Evolutionary conservation across 495 filamentous ascomycete genomes (phyloP).

Genomic region (Cudoniella acicularis): DNA sequence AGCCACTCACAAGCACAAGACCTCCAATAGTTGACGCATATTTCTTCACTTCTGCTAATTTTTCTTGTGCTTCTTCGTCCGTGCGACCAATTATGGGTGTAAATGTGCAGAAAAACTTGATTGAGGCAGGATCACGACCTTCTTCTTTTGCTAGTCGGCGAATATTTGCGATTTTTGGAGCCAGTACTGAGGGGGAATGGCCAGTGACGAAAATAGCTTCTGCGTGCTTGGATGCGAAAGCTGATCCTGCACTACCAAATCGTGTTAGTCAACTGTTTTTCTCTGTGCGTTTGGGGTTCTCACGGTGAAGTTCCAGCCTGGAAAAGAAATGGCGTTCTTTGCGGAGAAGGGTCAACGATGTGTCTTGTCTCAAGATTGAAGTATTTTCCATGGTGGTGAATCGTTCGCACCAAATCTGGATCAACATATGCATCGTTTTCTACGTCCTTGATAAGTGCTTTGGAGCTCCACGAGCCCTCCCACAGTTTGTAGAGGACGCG

Average conservation of each 20-base stretch:
- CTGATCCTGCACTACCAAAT: constrained; percentile 49
- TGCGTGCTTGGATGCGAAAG: constrained; percentile 60
- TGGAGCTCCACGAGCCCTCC: constrained; percentile 65
- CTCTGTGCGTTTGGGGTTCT: neutral
- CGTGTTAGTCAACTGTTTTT: neutral
- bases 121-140: constrained; percentile 48
- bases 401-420: constrained; percentile 52
- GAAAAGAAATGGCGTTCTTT: constrained; percentile 61
- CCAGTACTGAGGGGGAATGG: constrained; percentile 42
- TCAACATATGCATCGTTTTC: constrained; percentile 54
- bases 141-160: constrained; percentile 37
- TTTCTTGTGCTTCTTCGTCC: constrained; percentile 49
- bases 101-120: constrained; percentile 50
- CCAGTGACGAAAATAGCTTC: constrained; percentile 55
- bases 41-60: constrained; percentile 43
- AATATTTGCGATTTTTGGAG: constrained; percentile 46
- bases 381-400: constrained; percentile 64
- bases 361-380: constrained; percentile 61
- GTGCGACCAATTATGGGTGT: constrained; percentile 47
- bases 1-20: constrained; percentile 54
- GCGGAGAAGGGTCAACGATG: constrained; percentile 59
- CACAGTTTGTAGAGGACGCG: constrained; percentile 66
- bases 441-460: constrained; percentile 58
- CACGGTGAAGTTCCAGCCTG: constrained; percentile 60
- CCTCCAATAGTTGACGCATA: constrained; percentile 54